Base-by-base conservation (phyloP, 306 rosid species). In the Vigna angularis region DNA sequence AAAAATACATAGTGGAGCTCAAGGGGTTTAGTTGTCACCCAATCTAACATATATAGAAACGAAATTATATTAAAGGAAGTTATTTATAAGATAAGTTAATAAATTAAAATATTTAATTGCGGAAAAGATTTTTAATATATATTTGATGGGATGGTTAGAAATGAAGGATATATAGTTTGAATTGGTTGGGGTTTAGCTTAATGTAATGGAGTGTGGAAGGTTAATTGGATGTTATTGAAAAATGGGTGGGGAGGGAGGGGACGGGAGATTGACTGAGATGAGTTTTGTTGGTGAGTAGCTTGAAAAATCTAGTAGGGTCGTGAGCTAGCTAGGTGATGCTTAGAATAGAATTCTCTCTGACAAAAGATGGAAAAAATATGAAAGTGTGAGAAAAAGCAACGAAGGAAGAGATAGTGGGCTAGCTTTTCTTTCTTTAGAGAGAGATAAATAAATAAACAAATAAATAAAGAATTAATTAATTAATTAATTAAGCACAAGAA, bases 351-450 rank as follows among this genome's bases (percentile, higher is more conserved):
- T 79, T 76, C 52, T 79, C 49, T 83, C 96, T 89, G 94, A 91
- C 91, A 85, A 85, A 90, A 86, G 90, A 83, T 53, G 88, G 61
- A 72, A 49, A 30, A 75, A 74, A 68, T 36, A 68, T 65, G 57
- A 86, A 80, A 83, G 78, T 52, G 32, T 22, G 78, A 56, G 84
- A 62, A 82, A 90, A 92, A 84, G 91, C 66, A 82, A 70, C 20
- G 62, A 67, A 82, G 85, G 84, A 81, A 88, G 73, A 69, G 85
- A 71, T 83, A 86, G 91, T 89, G 97, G 98, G 77, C 80, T 88
- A 89, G 90, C 97, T 91, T 93, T 93, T 85, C 80, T 40, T 78
- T 81, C 74, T 81, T 78, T 75, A 14, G 74, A 44, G 55, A 13
- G 45, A 69, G 42, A 36, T 1, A 36, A 6, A 36, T 36, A 36